Evolutionary conservation across 2,329 filamentous ascomycete species (phyloP), one percentile per base, ranked within the genome.

Genomic region (Saccharata proteae): DNA sequence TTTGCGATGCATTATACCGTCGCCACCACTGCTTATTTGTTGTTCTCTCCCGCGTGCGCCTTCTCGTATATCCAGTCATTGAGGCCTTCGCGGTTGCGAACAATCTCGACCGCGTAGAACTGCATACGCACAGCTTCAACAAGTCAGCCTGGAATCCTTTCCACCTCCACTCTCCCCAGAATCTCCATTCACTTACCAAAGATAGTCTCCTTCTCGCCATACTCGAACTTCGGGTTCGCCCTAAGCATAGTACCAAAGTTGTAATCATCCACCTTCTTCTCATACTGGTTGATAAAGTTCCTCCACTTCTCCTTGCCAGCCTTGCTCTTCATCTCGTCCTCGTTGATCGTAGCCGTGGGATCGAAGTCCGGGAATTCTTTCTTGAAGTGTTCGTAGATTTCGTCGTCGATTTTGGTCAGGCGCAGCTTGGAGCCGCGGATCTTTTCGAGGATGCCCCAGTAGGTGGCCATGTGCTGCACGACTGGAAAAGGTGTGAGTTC

Each of bases 251-350:
- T 94, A 34, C 90, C 90, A 58, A 94, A 98, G 66, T 94, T 98
- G 68, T 77, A 98, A 60, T 98, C 92, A 41, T 90, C 80, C n/a
- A 98, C 67, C 60, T 73, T 88, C 59, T 93, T 86, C 63, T 96
- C 85, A 57, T 94, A 98, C 40, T 69, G 65, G 69, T 80, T 86
- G 71, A 94, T 80, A 63, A 94, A 98, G 42, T 80, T 81, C 48
- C 90, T 76, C 90, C 90, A 98, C 54, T 72, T 71, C 61, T 92
- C 84, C 67, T 98, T 98, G 54, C 88, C 88, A 10, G 65, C 61
- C 64, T 93, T 92, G 71, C 83, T 94, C 77, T 98, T 98, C 88
- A 98, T 94, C 46, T 81, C 69, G 45, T 93, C 79, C 63, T 98
- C 90, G 53, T 93, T 60, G 42, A 98, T 78, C 8, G 80, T 80